phyloP scores from a whole-genome alignment of 305 asterid species.

The Fraxinus angustifolia region DNA sequence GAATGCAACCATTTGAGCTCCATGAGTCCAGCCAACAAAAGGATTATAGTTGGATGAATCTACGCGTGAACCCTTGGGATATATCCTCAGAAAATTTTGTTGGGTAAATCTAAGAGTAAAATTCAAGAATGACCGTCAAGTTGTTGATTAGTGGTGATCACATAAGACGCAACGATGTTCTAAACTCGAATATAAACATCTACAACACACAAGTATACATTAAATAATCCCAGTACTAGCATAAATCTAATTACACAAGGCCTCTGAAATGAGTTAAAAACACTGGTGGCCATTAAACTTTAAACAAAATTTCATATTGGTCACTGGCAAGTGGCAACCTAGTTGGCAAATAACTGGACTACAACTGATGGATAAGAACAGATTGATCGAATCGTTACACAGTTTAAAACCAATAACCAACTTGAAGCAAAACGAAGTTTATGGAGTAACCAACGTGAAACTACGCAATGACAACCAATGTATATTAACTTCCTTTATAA shows the following conservation, averaged over 20 bases:
- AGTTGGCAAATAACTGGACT: neutral
- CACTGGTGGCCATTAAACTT: neutral
- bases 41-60: conserved; percentile 27
- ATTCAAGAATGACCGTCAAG: neutral
- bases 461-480: neutral
- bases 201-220: neutral
- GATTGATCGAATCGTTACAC: neutral
- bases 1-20: conserved; percentile 37
- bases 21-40: conserved; percentile 26
- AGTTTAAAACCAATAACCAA: no score
- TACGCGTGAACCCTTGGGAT: conserved; percentile 26
- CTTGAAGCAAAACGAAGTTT: no score
- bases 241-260: neutral
- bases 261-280: neutral
- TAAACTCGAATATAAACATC: neutral
- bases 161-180: neutral
- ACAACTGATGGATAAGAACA: neutral
- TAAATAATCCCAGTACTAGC: neutral
- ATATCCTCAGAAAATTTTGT: conserved; percentile 23
- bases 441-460: neutral
- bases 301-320: neutral
- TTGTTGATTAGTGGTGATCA: neutral
- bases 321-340: neutral
- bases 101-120: conserved; percentile 23
- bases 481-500: neutral